phyloP scores from a whole-genome alignment of 345 rosid genomes.

The Combretum micranthum region DNA sequence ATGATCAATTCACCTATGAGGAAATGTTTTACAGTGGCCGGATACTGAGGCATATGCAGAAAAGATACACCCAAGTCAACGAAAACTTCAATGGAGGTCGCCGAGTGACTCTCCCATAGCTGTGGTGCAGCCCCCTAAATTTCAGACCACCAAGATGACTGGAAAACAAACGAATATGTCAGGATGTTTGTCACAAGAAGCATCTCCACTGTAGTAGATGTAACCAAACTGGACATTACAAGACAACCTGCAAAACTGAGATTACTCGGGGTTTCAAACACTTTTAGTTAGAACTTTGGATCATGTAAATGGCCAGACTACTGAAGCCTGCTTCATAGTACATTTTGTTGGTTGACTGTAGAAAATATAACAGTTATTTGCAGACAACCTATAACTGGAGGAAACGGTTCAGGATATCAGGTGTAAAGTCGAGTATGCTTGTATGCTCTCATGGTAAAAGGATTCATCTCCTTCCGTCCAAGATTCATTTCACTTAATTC shows the following conservation, averaged over 20 bases:
- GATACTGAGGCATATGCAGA: conserved; percentile 39
- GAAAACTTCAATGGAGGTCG: conserved; percentile 31
- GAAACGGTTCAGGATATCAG: no score
- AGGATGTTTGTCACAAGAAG: conserved; percentile 38
- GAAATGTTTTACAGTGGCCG: conserved; percentile 42
- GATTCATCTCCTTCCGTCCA: no score
- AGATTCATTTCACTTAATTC: no score
- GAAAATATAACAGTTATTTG: no score
- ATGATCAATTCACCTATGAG: conserved; percentile 35
- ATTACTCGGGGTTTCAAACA: conserved; percentile 24
- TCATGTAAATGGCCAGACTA: no score
- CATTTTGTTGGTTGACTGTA: no score
- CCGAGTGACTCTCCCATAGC: conserved; percentile 12
- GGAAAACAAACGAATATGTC: conserved; percentile 44
- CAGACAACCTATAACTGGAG: no score
- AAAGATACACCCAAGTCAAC: conserved; percentile 29
- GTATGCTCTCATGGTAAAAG: no score
- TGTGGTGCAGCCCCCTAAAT: conserved; percentile 22
- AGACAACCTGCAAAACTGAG: conserved; percentile 53
- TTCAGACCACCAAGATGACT: conserved; percentile 49
- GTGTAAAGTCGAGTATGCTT: no score
- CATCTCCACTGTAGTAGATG: conserved; percentile 53
- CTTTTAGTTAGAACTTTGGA: conserved; percentile 14
- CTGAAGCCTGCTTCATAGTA: no score
- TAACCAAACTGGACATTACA: conserved; percentile 50